Base-by-base conservation (phyloP, 1,284 basidiomycete genomes). In the Trichosporon coremiiforme region DNA sequence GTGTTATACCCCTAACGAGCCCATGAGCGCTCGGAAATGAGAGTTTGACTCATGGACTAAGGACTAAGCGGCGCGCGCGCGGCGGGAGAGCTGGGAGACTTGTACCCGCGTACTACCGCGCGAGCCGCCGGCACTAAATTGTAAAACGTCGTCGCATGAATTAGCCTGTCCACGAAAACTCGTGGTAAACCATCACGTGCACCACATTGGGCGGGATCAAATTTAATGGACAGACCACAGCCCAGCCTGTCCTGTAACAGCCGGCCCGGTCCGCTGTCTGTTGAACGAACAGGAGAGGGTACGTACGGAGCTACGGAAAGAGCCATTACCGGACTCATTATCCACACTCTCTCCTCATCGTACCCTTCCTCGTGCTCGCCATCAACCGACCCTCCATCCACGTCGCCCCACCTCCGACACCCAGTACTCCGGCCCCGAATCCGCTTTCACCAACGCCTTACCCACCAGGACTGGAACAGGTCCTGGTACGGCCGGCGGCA, bases 311-410 rank as follows among this genome's bases (percentile, higher is more conserved):
- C 29, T 62, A 62, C 57, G 57, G 57, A 62, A 62, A 62, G 57
- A 62, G 57, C 57, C n/a, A 62, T 62, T 62, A 33, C 57, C 57
- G 57, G 57, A 35, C 57, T 35, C 57, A 62, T 62, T 33, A 62
- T 62, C 57, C 57, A 62, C 57, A 62, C 57, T 35, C 57, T 62
- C 57, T 62, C 57, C 57, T 62, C 57, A 62, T 62, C 57, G 57
- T 62, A 9, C 31, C 57, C 29, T 33, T 7, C 15, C 29, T 13
- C 29, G 57, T 62, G 57, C 57, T 62, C 57, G 31, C 57, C 57
- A 62, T 62, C 57, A 62, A 33, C 31, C 31, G 31, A 10, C 57
- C 57, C 29, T 62, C 57, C 57, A 62, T 62, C 57, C 57, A 62
- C 57, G 57, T 33, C 31, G 57, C 29, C 57, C 17, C 57, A 20